Conservation (phyloP, 2,329 filamentous ascomycete genomes). For the Penicillium janthinellum region DNA sequence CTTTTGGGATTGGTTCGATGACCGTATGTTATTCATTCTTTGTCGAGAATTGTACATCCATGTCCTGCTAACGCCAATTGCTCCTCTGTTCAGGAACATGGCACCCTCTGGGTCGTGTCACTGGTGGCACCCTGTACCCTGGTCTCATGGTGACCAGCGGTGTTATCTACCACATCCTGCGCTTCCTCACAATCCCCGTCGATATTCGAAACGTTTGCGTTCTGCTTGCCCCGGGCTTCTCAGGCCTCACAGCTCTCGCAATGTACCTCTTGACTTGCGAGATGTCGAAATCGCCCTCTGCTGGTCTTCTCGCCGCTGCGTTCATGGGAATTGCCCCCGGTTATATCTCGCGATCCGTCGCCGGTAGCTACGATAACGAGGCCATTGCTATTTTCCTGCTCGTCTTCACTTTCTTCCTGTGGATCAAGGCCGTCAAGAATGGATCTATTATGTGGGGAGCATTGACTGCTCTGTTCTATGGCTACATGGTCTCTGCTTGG, state of each 20-base stretch:
- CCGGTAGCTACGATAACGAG: constrained; percentile 98
- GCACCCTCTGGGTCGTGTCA: constrained; percentile 97
- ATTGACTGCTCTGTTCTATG: constrained; percentile 92
- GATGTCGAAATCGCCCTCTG: constrained; percentile 93
- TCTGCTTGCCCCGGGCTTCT: constrained; percentile 90
- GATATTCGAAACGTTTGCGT: constrained; percentile 99
- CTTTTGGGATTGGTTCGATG: constrained; percentile 99
- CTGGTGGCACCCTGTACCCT: constrained; percentile 96
- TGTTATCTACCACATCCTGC: constrained; percentile 90
- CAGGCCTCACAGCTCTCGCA: constrained; percentile 87
- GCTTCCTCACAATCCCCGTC: constrained; percentile 84
- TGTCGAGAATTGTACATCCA: neutral
- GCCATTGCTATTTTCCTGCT: constrained; percentile 98
- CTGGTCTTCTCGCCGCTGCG: constrained; percentile 86
- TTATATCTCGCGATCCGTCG: constrained; percentile 96
- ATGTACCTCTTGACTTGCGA: constrained; percentile 95
- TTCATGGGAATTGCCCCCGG: constrained; percentile 98
- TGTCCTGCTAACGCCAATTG: constrained; percentile 25
- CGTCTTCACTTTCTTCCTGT: constrained; percentile 97
- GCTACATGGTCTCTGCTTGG: constrained; percentile 99
- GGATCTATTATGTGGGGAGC: constrained; percentile 97
- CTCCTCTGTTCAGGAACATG: constrained; percentile 69
- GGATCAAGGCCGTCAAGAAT: constrained; percentile 97
- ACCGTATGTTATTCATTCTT: constrained; percentile 61
- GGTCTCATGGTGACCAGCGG: constrained; percentile 99